Conservation (phyloP, 306 rosid genomes). For the Prunus padus region DNA sequence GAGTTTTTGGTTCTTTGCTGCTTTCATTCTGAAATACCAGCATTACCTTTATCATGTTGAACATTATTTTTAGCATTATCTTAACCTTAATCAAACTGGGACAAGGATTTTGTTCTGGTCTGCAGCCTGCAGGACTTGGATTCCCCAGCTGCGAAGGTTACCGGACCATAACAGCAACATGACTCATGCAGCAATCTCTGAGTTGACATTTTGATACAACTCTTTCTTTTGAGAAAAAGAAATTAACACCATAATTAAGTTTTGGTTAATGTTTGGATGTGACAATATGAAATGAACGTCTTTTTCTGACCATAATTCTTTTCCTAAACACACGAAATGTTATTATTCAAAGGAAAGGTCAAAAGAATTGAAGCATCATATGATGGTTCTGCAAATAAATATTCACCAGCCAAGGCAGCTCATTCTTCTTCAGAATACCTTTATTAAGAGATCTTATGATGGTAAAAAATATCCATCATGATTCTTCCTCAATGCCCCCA, state of each 20-base stretch:
- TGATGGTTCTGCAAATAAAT: background rate
- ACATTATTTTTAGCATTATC: background rate
- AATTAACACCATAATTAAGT: background rate
- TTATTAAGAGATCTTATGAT: background rate
- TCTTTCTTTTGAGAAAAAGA: too few species aligned
- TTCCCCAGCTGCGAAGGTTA: too few species aligned
- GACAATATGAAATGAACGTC: too few species aligned
- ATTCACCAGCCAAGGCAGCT: background rate
- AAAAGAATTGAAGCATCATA: background rate
- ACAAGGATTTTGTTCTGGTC: background rate
- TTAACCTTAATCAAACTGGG: background rate
- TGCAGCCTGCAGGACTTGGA: too few species aligned
- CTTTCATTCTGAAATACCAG: background rate
- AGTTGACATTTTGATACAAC: background rate
- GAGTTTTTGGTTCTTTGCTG: background rate
- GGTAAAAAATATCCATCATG: background rate
- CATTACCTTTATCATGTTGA: background rate
- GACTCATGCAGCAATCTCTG: background rate
- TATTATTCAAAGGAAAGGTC: background rate
- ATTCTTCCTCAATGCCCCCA: background rate
- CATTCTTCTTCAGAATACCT: background rate
- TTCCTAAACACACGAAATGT: background rate
- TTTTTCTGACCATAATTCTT: background rate
- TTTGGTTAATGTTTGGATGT: background rate
- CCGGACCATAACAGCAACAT: background rate